Evolutionary conservation across 306 rosid genomes (phyloP), one percentile per base, ranked within the genome.

Genomic region (Hylodesmum podocarpum): DNA sequence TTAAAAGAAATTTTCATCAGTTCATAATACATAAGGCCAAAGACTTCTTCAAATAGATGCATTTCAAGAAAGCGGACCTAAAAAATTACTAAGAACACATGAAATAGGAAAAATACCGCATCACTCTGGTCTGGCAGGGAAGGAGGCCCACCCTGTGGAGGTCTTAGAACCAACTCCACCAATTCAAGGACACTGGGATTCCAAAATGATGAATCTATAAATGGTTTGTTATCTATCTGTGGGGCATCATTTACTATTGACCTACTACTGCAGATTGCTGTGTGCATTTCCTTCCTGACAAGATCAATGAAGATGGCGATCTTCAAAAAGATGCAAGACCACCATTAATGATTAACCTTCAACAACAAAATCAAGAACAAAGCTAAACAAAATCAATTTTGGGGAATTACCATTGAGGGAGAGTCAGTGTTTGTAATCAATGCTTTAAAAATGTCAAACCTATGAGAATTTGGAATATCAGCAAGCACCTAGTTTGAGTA

Each of bases 141-240:
- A 69, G 98, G 99, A 88, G 97, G 97, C 44, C 99, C 97, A 10
- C 99, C 99, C 69, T 78, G 84, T 11, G 89, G 87, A 24, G 98
- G 97, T 84, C 90, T 88, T 36, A 95, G 79, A 81, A 90, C 82
- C 36, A 76, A 71, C 84, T 87, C 94, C 79, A 92, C 87, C 83
- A 92, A 71, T 80, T 91, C 91, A 34, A 96, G 88, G 73, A 91
- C 82, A 51, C 72, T 33, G 37, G 91, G 77, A 76, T 44, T 88
- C 97, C 97, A 92, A 78, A 83, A 88, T 14, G 73, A 78, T 25
- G 82, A 5, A 31, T n/a, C 53, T 0, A 54, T 80, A 40, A 22
- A 27, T 14, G 78, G 40, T 72, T 77, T 49, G 25, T 29, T 59
- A 44, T 84, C 83, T 19, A 22, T 36, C 51, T 31, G 69, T 21